Conservation (phyloP, 2,329 filamentous ascomycete species). For the Exophiala sideris region DNA sequence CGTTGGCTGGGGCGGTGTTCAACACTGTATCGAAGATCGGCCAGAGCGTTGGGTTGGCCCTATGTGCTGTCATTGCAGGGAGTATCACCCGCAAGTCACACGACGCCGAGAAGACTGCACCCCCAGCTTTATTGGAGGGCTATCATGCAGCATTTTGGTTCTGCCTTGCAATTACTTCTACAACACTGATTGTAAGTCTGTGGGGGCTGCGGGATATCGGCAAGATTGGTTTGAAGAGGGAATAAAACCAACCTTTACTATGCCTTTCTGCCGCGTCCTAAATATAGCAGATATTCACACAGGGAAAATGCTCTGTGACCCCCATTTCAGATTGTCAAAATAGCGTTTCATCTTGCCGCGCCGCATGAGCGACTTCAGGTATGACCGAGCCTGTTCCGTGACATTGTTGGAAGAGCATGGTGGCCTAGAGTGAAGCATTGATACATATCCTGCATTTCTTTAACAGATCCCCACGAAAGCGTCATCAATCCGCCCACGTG, state of each 20-base stretch:
- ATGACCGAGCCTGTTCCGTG: no score
- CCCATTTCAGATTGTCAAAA: no score
- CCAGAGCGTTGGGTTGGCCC: constrained; percentile 50
- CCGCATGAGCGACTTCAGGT: no score
- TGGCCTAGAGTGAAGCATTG: no score
- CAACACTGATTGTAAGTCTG: constrained; percentile 36
- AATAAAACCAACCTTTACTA: neutral
- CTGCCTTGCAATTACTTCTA: constrained; percentile 45
- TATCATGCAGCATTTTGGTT: constrained; percentile 56
- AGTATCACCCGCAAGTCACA: constrained; percentile 35
- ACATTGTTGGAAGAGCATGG: no score
- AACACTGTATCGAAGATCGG: constrained; percentile 59
- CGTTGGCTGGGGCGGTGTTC: constrained; percentile 60
- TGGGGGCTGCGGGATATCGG: constrained; percentile 48
- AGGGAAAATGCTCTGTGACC: no score
- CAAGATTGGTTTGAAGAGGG: constrained; percentile 49
- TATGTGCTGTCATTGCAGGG: constrained; percentile 47
- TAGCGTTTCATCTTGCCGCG: no score
- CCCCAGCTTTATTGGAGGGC: constrained; percentile 46
- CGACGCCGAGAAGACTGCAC: constrained; percentile 26
- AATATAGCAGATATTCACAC: no score
- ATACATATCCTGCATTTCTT: no score
- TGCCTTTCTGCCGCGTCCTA: no score
- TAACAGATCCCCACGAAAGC: no score
- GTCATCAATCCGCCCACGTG: no score